Base-by-base conservation (phyloP, 2,329 filamentous ascomycete species). In the Colletotrichum sp. region DNA sequence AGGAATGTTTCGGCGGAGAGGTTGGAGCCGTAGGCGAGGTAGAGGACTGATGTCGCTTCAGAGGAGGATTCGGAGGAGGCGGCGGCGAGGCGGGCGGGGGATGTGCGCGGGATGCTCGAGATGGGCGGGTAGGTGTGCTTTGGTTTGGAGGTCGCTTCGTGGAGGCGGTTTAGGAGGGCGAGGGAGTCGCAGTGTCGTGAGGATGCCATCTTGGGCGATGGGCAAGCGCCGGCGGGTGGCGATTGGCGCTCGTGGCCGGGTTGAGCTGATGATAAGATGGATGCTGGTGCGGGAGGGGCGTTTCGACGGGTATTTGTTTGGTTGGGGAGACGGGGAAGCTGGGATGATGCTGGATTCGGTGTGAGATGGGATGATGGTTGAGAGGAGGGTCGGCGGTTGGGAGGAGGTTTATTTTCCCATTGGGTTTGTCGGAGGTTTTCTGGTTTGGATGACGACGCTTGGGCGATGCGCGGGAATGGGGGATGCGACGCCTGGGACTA, bases 21-120 rank as follows among this genome's bases (percentile, higher is more conserved):
- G 83, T 98, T 98, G 68, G 96, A 98, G 79, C 96, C 97, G 83
- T 98, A 98, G 13, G 96, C 96, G 27, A 96, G 91, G 83, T 96
- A 96, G 67, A 96, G 89, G 30, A 96, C 88, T 0, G 43, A 52
- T 2, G 94, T 94, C 16, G 79, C 79, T 6, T 71, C 48, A 58
- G 81, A 76, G 58, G 79, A 66, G 39, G 80, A 25, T 76, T 79
- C 79, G 62, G 78, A 78, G 64, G 77, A 76, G 52, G 68, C 73
- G 32, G 78, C 83, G 16, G 83, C 82, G n/a, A 88, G 83, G 18
- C 87, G 86, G 16, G 82, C 79, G 28, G 78, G 76, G 5, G 85
- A 82, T 5, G 85, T 88, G 32, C 76, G 79, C 8, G 82, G 83
- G 30, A 85, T 84, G 5, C 83, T 82, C 6, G 80, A 80, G 27